Evolutionary conservation across 148 eudicot genomes (phyloP).

Genomic region (Heliosperma pusillum): DNA sequence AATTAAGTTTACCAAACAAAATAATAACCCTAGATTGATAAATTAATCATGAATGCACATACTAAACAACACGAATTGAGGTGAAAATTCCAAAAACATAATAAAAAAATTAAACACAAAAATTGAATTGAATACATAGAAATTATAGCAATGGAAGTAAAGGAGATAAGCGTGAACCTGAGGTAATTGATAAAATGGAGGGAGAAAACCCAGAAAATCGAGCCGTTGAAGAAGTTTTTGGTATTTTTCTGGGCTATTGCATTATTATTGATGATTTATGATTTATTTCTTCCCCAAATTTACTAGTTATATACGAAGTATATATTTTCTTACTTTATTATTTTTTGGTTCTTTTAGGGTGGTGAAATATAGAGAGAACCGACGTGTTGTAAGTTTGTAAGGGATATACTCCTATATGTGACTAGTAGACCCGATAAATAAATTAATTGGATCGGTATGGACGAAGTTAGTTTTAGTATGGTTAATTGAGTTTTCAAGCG

Average conservation of each 20-base stretch:
- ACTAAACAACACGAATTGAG: neutral
- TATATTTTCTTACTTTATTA: neutral
- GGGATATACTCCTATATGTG: no score
- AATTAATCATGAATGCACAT: slow-evolving; percentile 18
- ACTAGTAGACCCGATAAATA: no score
- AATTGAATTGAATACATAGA: neutral
- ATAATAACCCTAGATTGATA: slow-evolving; percentile 24
- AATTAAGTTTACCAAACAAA: neutral
- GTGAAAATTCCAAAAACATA: neutral
- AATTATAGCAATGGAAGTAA: neutral
- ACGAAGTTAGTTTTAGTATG: no score
- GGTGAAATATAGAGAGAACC: neutral
- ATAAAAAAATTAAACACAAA: neutral
- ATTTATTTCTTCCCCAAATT: slow-evolving; percentile 8
- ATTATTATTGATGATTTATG: neutral
- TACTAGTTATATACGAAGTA: neutral
- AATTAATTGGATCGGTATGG: no score
- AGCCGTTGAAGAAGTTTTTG: slow-evolving; percentile 27
- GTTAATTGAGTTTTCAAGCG: no score
- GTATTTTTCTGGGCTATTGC: neutral
- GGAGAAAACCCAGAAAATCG: slow-evolving; percentile 22
- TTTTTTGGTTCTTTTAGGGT: neutral
- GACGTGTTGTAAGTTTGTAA: neutral
- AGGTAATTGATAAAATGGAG: neutral
- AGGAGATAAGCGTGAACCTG: neutral